Evolutionary conservation across 257 asterid species (phyloP).

Genomic region (Rubia yunnanensis): DNA sequence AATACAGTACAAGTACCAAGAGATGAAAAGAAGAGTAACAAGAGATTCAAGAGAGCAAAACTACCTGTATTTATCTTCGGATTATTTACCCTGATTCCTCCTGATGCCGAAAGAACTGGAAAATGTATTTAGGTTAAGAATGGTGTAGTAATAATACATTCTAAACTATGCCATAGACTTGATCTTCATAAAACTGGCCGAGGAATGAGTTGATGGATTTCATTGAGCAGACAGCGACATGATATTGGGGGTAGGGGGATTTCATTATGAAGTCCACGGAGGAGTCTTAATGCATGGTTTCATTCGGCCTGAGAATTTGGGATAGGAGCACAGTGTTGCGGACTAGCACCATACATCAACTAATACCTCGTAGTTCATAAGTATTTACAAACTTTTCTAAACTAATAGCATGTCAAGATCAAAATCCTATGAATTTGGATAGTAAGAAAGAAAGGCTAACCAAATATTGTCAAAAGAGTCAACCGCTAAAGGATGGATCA

Average conservation of each 20-base stretch:
- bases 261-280: neutral
- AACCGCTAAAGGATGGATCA: neutral
- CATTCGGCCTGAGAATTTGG: neutral
- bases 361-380: neutral
- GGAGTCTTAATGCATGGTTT: neutral
- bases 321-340: neutral
- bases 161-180: neutral
- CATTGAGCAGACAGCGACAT: neutral
- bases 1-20: neutral
- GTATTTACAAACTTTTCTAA: neutral
- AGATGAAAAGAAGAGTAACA: slow-evolving; percentile 3
- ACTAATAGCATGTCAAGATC: neutral
- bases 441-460: neutral
- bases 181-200: neutral
- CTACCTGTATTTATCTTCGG: slow-evolving; percentile 85
- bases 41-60: slow-evolving; percentile 9
- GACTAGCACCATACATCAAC: neutral
- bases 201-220: neutral
- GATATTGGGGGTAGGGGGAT: neutral
- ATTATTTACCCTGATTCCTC: slow-evolving; percentile 82
- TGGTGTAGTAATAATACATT: slow-evolving; percentile 8
- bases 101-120: slow-evolving; percentile 89
- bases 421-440: neutral
- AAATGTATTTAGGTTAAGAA: slow-evolving; percentile 17
- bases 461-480: neutral